Evolutionary conservation across 2,329 filamentous ascomycete species (phyloP), one percentile per base, ranked within the genome.

Genomic region (Pseudogymnoascus pannorum): DNA sequence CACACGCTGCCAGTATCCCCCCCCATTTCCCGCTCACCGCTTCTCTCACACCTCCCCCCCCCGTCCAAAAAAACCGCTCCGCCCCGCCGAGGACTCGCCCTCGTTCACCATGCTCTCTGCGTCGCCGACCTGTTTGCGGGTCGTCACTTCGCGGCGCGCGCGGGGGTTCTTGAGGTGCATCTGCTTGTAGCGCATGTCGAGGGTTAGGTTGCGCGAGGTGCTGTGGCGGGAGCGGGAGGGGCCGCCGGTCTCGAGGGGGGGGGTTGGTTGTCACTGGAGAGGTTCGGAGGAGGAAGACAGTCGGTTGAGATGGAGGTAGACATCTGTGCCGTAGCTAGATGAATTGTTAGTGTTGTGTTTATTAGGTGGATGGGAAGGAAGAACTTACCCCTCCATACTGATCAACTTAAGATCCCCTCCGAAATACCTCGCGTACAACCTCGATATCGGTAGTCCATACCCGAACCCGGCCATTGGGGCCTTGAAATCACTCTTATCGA

Each of bases 401-500:
- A 99, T 99, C 74, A 99, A 77, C 76, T 97, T 97, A 70, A 99
- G 75, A 74, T 99, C 94, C 62, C 94, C 94, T 63, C 94, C 94
- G 77, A 99, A 99, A 77, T 99, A 99, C 67, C 94, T 82, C 61
- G 94, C 94, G 71, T 99, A 99, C 59, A 99, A 79, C 66, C 94
- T 82, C 68, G 91, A 96, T 65, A 99, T 97, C 0, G 94, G 94
- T 66, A 99, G 74, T 14, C 94, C 94, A 71, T 99, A 99, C n/a
- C 94, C 94, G 72, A 97, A 99, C 2, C 94, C 94, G 64, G 94
- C 94, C 94, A 99, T 97, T 1, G 94, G 94, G 11, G 94, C 94
- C 76, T 99, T 97, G 81, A 99, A 99, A 75, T 99, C 94, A 76
- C 88, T 96, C 78, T 97, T 96, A 76, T 99, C 93, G 74, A 97